Evolutionary conservation across 73 alveolate species (phyloP).

Genomic region (Paramecium caudatum): DNA sequence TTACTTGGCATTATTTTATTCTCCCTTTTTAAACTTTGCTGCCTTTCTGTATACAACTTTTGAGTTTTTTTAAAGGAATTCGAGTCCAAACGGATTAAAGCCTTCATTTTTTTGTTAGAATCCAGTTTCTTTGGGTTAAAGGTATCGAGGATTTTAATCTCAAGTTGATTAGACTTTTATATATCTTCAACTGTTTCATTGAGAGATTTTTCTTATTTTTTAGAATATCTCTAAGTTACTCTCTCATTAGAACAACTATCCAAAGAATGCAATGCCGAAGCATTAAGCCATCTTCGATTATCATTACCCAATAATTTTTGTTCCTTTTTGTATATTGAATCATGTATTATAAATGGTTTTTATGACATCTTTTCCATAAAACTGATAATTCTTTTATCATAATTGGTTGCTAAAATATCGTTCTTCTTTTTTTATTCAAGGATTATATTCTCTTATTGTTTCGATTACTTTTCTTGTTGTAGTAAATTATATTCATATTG

Average conservation of each 20-base stretch:
- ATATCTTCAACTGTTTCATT: slow-evolving; percentile 7
- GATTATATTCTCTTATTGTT: background rate
- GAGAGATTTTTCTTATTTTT: too few species aligned
- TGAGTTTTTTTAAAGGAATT: too few species aligned
- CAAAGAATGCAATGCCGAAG: slow-evolving; percentile 57
- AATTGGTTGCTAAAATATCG: slow-evolving; percentile 8
- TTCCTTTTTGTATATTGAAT: slow-evolving; percentile 22
- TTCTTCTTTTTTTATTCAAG: background rate
- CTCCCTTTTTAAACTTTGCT: too few species aligned
- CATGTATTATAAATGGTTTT: slow-evolving; percentile 20
- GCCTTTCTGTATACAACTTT: too few species aligned
- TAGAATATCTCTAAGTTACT: slow-evolving; percentile 12
- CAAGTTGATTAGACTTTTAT: background rate
- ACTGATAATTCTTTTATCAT: slow-evolving; percentile 31
- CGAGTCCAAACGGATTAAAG: too few species aligned
- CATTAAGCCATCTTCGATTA: slow-evolving; percentile 55
- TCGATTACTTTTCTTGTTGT: background rate
- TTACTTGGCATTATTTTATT: background rate
- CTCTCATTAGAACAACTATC: background rate
- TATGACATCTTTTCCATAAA: slow-evolving; percentile 3
- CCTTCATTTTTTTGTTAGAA: background rate
- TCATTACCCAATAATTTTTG: background rate
- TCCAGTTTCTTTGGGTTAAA: slow-evolving; percentile 8
- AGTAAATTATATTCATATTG: background rate
- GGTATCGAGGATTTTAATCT: background rate